These are phyloP conservation scores for Carex kokanica DNA, from an alignment of 176 grass and related monocot species.

Conservation along the genomic window DNA sequence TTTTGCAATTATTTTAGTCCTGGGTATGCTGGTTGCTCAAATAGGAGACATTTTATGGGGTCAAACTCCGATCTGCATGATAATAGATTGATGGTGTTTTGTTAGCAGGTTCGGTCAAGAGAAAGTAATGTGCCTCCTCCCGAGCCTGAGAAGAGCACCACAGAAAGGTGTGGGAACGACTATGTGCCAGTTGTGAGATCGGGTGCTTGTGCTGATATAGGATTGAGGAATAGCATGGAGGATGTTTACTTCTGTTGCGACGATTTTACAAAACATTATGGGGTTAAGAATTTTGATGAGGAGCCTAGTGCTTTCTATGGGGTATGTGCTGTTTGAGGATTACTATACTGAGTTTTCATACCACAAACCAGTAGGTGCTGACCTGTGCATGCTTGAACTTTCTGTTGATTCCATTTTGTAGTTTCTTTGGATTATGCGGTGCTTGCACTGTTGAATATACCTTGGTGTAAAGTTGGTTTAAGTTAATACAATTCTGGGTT, in stretches of 20 bases:
- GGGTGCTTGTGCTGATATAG: constrained; percentile 77
- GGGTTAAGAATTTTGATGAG: constrained; percentile 49
- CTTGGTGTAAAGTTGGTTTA: neutral
- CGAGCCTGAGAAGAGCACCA: constrained; percentile 38
- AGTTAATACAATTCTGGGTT: neutral
- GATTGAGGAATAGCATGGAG: constrained; percentile 64
- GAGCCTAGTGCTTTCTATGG: constrained; percentile 78
- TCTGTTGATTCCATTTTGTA: neutral
- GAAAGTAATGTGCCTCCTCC: constrained; percentile 26
- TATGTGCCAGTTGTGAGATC: constrained; percentile 71
- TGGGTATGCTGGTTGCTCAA: neutral
- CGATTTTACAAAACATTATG: constrained; percentile 68
- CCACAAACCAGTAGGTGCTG: neutral
- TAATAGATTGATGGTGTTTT: neutral
- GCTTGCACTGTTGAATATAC: constrained; percentile 17
- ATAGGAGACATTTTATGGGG: neutral
- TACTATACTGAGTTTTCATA: neutral
- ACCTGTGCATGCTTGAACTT: neutral
- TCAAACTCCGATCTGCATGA: neutral
- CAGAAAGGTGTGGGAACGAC: constrained; percentile 38
- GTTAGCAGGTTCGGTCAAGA: constrained; percentile 53
- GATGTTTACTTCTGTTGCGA: constrained; percentile 76
- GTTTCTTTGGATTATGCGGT: constrained; percentile 8
- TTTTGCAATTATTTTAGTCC: neutral
- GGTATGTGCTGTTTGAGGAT: constrained; percentile 41